Base-by-base conservation (phyloP, 148 eudicot species). In the Gaultheria prostrata region DNA sequence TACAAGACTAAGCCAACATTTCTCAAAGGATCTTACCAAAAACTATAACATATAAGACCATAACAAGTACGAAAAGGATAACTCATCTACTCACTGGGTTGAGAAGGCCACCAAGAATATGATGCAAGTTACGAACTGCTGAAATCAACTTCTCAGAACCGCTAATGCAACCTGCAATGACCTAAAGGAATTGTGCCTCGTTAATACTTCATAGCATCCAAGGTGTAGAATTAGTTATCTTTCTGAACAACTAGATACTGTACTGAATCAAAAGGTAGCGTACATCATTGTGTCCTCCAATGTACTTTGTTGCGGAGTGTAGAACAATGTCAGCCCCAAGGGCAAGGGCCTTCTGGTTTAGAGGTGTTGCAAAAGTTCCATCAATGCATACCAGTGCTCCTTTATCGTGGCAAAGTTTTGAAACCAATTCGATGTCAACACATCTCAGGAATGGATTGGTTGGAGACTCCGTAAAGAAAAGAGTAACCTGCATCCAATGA, bases 401-500 rank as follows among this genome's bases (percentile, higher is more conserved):
- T 89, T 91, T 94, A 69, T 84, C 84, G 57, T 92, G 98, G 88
- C 98, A 94, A 84, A 94, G 89, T 83, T 93, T 90, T 17, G 98
- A 92, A 70, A 94, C 93, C 87, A 92, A 84, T 87, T 90, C 87
- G 85, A 94, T 92, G 84, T 94, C 98, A 84, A 94, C 94, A 86
- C 95, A 93, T 86, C 98, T 89, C 51, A 93, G 89, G 82, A 94
- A 94, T 77, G 98, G 98, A 84, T 94, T 94, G 56, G 96, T 94
- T 45, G 98, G 98, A 78, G 94, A 94, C 82, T 94, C 98, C 1
- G 98, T 93, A 84, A 93, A 94, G 89, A 93, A 94, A 73, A 94
- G 90, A 53, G 87, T 65, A 30, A 90, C 92, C 91, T 90, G 89
- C 71, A 86, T 32, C 50, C 57, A 80, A 24, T 7, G 28, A 45